Evolutionary conservation across 2,329 filamentous ascomycete species (phyloP), one percentile per base, ranked within the genome.

Genomic region (Lasiodiplodia gonubiensis): DNA sequence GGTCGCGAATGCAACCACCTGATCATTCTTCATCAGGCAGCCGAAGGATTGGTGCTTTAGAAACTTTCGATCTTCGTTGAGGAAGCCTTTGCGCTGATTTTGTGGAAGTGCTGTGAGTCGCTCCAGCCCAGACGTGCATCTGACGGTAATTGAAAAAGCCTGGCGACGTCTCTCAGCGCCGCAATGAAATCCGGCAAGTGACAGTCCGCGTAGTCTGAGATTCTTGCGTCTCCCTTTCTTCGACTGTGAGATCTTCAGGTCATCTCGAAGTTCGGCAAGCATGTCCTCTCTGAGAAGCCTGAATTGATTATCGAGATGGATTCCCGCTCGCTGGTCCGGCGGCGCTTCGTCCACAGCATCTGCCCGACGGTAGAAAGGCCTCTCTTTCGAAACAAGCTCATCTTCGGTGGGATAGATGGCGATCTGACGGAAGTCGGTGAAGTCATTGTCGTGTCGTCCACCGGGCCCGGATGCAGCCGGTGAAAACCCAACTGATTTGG

Each of bases 361-460:
- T 0, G 84, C 82, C 0, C 78, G 82, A 7, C 85, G 84, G 53
- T 88, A 86, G 74, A 87, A 92, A 0, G 86, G 83, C 27, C 75
- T 73, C 3, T 84, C 81, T 0, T 74, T 80, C 0, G 84, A 89
- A 0, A 80, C 68, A 1, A 93, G 81, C 72, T 93, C 91, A 60
- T 90, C 86, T 0, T 83, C 75, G 0, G 90, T 93, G 0, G 91
- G 91, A 57, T 87, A 84, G 16, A 93, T 88, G 2, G 84, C 78
- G 39, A 92, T 87, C 0, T 87, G 68, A 0, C 86, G 82, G 70
- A 89, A 89, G 70, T 92, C 83, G 1, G 72, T 79, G 72, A 85
- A 86, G 71, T 93, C 91, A 65, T 94, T 94, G 75, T 93, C 89
- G 70, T 94, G 90, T 0, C 91, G 84, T 0, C 90, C 90, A 0